A percentile compares a stretch with the other conserved stretches of the same genome.
phyloP scores from a whole-genome alignment of 2,329 filamentous ascomycete species.

The Exophiala bonariae region DNA sequence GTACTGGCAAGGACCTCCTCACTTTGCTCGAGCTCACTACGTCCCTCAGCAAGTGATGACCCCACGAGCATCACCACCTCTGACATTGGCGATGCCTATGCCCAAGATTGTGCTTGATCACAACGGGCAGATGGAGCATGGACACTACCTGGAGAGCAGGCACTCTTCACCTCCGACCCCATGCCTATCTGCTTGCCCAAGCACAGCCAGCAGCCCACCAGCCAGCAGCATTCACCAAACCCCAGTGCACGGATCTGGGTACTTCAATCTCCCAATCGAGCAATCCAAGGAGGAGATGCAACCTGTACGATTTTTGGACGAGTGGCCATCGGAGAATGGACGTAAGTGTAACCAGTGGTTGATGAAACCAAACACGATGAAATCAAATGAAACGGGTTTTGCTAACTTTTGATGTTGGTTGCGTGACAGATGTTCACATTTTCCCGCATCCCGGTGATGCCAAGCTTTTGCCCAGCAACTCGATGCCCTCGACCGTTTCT shows the following conservation, averaged over 20 bases:
- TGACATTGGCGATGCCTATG: slow-evolving; percentile 72
- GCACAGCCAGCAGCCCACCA: slow-evolving; percentile 79
- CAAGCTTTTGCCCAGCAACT: slow-evolving; percentile 26
- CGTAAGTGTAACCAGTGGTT: slow-evolving; percentile 21
- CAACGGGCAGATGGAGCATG: slow-evolving; percentile 27
- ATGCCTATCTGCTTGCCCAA: slow-evolving; percentile 80
- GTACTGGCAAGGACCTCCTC: slow-evolving; percentile 37
- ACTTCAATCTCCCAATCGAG: slow-evolving; percentile 28
- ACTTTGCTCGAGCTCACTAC: slow-evolving; percentile 58
- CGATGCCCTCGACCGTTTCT: slow-evolving; percentile 4
- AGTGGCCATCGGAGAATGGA: slow-evolving; percentile 24
- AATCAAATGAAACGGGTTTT: not conserved
- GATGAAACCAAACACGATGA: not conserved
- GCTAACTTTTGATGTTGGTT: not conserved
- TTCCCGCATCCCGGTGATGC: slow-evolving; percentile 30
- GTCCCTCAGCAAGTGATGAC: slow-evolving; percentile 53
- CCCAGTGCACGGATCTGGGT: slow-evolving; percentile 25
- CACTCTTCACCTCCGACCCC: slow-evolving; percentile 81
- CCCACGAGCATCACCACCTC: slow-evolving; percentile 72
- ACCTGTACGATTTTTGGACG: slow-evolving; percentile 21
- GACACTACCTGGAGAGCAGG: slow-evolving; percentile 26
- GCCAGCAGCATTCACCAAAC: slow-evolving; percentile 59
- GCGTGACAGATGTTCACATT: slow-evolving; percentile 27
- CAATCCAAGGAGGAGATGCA: slow-evolving; percentile 27
- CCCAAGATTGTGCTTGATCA: slow-evolving; percentile 36